A percentile compares a stretch with the other conserved stretches of the same genome.
These are phyloP conservation scores for Wickerhamiella kurtzmanii DNA, from an alignment of 805 yeast genomes.

Conservation along the genomic window DNA sequence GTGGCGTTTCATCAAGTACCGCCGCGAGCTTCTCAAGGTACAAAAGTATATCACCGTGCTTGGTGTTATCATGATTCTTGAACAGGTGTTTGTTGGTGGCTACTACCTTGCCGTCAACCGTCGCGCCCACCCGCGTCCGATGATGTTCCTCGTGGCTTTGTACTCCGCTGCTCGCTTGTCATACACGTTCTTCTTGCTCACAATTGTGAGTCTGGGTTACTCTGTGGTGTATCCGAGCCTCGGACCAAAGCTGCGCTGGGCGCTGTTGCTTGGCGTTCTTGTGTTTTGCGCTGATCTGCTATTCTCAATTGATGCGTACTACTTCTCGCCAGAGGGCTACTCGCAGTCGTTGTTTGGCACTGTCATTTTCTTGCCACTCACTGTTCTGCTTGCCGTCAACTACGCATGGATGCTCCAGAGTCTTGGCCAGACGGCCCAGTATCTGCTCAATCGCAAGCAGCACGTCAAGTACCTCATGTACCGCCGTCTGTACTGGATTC, in stretches of 20 bases:
- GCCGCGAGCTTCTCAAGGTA: conserved; percentile 75
- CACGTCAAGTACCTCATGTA: conserved; percentile 82
- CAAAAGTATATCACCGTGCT: conserved; percentile 85
- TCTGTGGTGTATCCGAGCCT: conserved; percentile 86
- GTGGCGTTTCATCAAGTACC: conserved; percentile 71
- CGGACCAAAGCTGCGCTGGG: conserved; percentile 63
- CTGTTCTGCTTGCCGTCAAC: conserved; percentile 53
- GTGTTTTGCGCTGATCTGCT: conserved; percentile 44
- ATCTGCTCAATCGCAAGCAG: conserved; percentile 75
- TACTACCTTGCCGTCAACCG: conserved; percentile 73
- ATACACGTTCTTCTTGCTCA: conserved; percentile 72
- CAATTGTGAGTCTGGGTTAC: conserved; percentile 82
- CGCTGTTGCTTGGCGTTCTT: conserved; percentile 43
- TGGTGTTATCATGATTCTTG: conserved; percentile 67
- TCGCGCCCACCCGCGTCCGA: conserved; percentile 45
- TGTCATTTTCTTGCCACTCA: conserved; percentile 55
- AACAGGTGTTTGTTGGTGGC: conserved; percentile 81
- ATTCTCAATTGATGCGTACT: conserved; percentile 42
- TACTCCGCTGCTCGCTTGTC: conserved; percentile 72
- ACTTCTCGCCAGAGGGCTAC: conserved; percentile 31
- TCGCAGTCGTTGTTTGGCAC: conserved; percentile 29
- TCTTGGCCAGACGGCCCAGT: conserved; percentile 58
- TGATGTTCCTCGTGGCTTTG: conserved; percentile 64
- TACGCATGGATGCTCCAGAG: conserved; percentile 65
- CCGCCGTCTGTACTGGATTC: conserved; percentile 58